Evolutionary conservation across 2,329 filamentous ascomycete species (phyloP).

Genomic region (Metarhizium rileyi): DNA sequence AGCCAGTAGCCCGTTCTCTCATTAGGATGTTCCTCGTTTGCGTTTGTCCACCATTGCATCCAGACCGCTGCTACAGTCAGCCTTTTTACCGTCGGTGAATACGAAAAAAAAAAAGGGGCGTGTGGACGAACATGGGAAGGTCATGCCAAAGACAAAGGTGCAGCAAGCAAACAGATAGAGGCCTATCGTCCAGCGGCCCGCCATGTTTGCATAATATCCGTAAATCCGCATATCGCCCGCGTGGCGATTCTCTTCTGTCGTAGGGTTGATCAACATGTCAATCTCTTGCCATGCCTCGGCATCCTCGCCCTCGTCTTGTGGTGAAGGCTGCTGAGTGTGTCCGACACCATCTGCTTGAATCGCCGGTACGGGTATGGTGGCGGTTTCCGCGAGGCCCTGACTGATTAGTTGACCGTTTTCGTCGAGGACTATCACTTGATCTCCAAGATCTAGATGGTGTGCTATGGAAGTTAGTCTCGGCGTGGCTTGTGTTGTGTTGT

Average conservation of each 20-base stretch:
- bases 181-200: neutral
- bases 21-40: conserved; percentile 10
- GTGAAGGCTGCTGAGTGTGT: neutral
- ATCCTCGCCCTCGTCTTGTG: neutral
- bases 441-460: neutral
- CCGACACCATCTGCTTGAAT: neutral
- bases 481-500: too few species aligned
- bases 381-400: neutral
- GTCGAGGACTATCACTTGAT: neutral
- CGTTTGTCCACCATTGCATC: conserved; percentile 16
- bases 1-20: conserved; percentile 13
- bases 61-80: conserved; percentile 10
- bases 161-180: neutral
- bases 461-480: neutral
- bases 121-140: neutral
- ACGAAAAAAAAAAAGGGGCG: neutral
- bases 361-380: neutral
- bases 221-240: neutral
- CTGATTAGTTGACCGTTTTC: neutral
- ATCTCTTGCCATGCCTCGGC: neutral
- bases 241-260: neutral
- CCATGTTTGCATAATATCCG: neutral
- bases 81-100: too few species aligned
- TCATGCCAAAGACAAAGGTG: neutral
- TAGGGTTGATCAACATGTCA: neutral